A percentile compares a stretch with the other conserved stretches of the same genome.
Evolutionary conservation across 352 stramenopile genomes (phyloP).

Genomic region (Thraustochytrium striatum): DNA sequence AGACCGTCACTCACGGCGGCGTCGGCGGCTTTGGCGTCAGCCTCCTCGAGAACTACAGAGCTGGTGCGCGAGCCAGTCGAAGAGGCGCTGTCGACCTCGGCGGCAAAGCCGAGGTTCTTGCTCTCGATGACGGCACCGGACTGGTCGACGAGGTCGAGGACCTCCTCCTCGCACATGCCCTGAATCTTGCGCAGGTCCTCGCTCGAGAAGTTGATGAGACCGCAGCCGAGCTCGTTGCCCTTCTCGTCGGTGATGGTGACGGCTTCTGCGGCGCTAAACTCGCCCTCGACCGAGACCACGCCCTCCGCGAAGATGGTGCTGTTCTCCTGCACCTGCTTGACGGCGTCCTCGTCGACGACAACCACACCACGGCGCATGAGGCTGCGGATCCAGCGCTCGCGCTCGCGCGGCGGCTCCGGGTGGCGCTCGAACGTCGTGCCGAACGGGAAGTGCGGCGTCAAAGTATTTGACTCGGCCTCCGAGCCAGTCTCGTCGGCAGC

Average conservation of each 20-base stretch:
- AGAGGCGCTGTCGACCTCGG: not conserved
- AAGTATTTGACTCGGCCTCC: not conserved
- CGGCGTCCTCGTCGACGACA: not conserved
- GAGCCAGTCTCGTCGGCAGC: not conserved
- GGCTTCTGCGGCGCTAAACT: not conserved
- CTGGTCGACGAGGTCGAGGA: not conserved
- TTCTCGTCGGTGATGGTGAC: not conserved
- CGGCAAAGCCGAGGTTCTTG: not conserved
- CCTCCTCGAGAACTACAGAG: too few species aligned
- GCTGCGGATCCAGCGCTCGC: conserved; percentile 9
- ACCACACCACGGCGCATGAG: not conserved
- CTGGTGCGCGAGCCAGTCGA: too few species aligned
- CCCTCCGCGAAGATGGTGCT: not conserved
- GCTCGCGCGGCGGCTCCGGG: not conserved
- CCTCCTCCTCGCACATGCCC: not conserved
- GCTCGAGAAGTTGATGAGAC: not conserved
- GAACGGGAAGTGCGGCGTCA: not conserved
- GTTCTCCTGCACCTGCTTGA: not conserved
- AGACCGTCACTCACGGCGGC: too few species aligned
- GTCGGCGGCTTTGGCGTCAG: too few species aligned
- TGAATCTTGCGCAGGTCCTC: not conserved
- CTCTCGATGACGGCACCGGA: not conserved
- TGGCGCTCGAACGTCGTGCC: conserved; percentile 21
- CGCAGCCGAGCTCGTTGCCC: not conserved
- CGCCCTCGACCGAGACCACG: not conserved